Conservation (phyloP, 192 early-diverging fungal genomes). For the Rhizophagus prolifer region DNA sequence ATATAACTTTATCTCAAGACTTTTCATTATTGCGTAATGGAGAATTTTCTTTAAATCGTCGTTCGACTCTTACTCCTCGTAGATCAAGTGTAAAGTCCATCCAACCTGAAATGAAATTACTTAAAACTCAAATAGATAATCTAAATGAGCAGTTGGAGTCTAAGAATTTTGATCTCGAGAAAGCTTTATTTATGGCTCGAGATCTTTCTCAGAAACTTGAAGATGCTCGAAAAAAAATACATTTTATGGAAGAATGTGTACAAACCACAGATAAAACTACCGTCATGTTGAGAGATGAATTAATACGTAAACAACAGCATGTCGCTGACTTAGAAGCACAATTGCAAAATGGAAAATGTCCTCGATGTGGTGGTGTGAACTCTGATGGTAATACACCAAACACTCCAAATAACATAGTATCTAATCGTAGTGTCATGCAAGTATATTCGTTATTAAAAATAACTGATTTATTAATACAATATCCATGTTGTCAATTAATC, state of each 20-base stretch:
- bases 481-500: background rate
- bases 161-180: slow-evolving; percentile 7
- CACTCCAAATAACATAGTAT: background rate
- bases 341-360: background rate
- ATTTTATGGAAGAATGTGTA: slow-evolving; percentile 6
- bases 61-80: background rate
- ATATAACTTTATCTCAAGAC: background rate
- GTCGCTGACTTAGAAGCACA: background rate
- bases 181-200: background rate
- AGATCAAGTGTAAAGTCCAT: background rate
- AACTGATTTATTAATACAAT: background rate
- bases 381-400: background rate
- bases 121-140: slow-evolving; percentile 14
- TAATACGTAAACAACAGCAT: slow-evolving; percentile 1
- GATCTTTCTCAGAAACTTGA: slow-evolving; percentile 4
- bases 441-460: background rate
- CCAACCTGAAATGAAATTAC: background rate
- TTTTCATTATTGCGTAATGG: background rate
- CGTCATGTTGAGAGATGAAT: background rate
- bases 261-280: slow-evolving; percentile 1
- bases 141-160: slow-evolving; percentile 1
- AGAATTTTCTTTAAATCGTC: background rate
- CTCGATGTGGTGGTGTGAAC: background rate
- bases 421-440: slow-evolving; percentile 5
- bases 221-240: slow-evolving; percentile 6